phyloP scores from a whole-genome alignment of 208 protist genomes.

The Crithidia bombi region DNA sequence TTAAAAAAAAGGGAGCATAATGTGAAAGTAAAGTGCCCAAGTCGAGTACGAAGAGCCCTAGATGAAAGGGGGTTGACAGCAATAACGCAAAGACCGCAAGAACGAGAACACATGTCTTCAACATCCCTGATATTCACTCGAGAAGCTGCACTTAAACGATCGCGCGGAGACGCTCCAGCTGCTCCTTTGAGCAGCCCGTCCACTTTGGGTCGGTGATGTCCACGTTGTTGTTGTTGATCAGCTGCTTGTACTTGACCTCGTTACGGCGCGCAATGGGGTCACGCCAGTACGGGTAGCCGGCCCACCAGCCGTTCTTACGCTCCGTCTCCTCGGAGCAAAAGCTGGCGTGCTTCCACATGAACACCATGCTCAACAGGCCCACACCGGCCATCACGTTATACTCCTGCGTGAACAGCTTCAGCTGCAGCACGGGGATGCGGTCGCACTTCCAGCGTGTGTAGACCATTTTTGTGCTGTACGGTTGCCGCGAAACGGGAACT shows the following conservation, averaged over 20 bases:
- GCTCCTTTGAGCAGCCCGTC: conserved; percentile 85
- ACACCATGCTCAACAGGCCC: conserved; percentile 72
- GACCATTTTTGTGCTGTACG: conserved; percentile 62
- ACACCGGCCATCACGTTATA: conserved; percentile 75
- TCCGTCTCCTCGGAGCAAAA: conserved; percentile 92
- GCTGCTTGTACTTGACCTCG: conserved; percentile 83
- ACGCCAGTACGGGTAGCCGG: conserved; percentile 92
- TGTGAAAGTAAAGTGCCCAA: conserved; percentile 6
- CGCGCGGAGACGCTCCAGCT: conserved; percentile 66
- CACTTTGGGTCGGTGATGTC: conserved; percentile 91
- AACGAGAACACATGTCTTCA: too few relatives aligned
- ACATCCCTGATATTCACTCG: too few relatives aligned
- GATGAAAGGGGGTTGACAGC: not conserved
- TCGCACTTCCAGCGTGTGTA: conserved; percentile 95
- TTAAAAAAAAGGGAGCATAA: conserved; percentile 17
- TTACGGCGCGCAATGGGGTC: conserved; percentile 91
- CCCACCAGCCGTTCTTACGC: conserved; percentile 87
- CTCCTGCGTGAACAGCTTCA: conserved; percentile 90
- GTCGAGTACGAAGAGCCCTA: not conserved
- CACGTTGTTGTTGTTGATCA: conserved; percentile 89
- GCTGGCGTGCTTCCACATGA: conserved; percentile 84
- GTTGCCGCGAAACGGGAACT: conserved; percentile 5
- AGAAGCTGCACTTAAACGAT: conserved; percentile 58
- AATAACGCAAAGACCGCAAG: not conserved
- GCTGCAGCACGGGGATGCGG: conserved; percentile 78